A percentile compares a stretch with the other conserved stretches of the same genome.
Evolutionary conservation across 768 basidiomycete genomes (phyloP).

Genomic region (Boletus subcaerulescens): DNA sequence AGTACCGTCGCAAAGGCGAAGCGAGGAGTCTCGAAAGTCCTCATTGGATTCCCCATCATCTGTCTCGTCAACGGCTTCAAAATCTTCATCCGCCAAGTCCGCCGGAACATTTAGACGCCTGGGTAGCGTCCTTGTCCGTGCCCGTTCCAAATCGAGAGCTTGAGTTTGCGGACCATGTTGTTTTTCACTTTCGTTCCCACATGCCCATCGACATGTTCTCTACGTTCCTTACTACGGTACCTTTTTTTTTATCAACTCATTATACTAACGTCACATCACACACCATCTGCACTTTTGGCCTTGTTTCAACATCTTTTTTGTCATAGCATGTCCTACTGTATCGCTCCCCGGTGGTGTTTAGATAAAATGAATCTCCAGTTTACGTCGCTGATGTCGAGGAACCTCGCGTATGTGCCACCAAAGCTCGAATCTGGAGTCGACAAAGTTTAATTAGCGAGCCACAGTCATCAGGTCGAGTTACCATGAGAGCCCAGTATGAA

Average conservation of each 20-base stretch:
- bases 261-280: constrained; percentile 8
- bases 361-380: constrained; percentile 1
- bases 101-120: constrained; percentile 18
- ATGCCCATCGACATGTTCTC: not conserved
- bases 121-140: constrained; percentile 18
- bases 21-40: constrained; percentile 24
- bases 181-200: constrained; percentile 3
- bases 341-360: not conserved
- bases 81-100: constrained; percentile 21
- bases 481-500: not conserved
- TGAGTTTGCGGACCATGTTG: constrained; percentile 4
- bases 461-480: constrained; percentile 1
- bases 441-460: constrained; percentile 16
- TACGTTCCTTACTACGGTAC: constrained; percentile 7
- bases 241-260: constrained; percentile 18
- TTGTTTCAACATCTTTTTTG: not conserved
- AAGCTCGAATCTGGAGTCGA: not conserved
- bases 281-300: not conserved
- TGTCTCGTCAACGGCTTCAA: constrained; percentile 21
- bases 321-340: constrained; percentile 17
- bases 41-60: constrained; percentile 32
- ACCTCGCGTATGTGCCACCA: not conserved
- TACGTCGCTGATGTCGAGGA: not conserved
- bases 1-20: constrained; percentile 31
- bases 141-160: constrained; percentile 21